Evolutionary conservation across 2,329 filamentous ascomycete genomes (phyloP).

Genomic region (Dichotomopilus funicola): DNA sequence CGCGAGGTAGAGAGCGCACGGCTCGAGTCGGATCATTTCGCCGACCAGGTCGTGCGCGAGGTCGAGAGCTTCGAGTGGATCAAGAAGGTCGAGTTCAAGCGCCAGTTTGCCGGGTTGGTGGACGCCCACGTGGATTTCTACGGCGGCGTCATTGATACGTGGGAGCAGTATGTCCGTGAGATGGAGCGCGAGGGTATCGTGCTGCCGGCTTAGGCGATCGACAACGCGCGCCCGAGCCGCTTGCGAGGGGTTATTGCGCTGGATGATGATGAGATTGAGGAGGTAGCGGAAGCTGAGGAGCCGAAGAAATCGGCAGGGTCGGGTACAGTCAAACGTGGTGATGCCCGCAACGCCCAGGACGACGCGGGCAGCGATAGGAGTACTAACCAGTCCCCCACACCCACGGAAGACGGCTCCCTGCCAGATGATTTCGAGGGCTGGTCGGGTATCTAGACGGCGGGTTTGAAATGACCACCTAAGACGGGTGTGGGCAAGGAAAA

Average conservation of each 20-base stretch:
- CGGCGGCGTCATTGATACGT: slow-evolving; percentile 67
- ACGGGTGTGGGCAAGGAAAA: too few species aligned
- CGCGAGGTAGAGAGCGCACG: slow-evolving; percentile 83
- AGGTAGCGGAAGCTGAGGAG: not conserved
- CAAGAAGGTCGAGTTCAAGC: slow-evolving; percentile 87
- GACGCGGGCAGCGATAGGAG: not conserved
- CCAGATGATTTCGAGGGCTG: too few species aligned
- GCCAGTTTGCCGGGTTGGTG: slow-evolving; percentile 75
- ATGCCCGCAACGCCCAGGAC: too few species aligned
- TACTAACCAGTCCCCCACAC: too few species aligned
- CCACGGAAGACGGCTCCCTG: too few species aligned
- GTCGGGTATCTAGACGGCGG: too few species aligned
- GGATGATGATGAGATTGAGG: not conserved
- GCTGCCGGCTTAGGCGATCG: slow-evolving; percentile 21
- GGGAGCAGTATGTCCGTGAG: slow-evolving; percentile 84
- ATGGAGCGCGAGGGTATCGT: slow-evolving; percentile 63
- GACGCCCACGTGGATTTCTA: slow-evolving; percentile 87
- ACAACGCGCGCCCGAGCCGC: not conserved
- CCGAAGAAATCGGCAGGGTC: too few species aligned
- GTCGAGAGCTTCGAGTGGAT: slow-evolving; percentile 93
- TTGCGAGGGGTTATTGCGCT: not conserved
- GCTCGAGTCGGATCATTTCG: slow-evolving; percentile 83
- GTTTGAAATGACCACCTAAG: too few species aligned
- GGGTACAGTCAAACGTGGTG: too few species aligned
- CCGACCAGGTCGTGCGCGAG: slow-evolving; percentile 91